A percentile compares a stretch with the other conserved stretches of the same genome.
These are phyloP conservation scores for Lactuca sativa DNA, from an alignment of 129 eudicot genomes.

Conservation along the genomic window DNA sequence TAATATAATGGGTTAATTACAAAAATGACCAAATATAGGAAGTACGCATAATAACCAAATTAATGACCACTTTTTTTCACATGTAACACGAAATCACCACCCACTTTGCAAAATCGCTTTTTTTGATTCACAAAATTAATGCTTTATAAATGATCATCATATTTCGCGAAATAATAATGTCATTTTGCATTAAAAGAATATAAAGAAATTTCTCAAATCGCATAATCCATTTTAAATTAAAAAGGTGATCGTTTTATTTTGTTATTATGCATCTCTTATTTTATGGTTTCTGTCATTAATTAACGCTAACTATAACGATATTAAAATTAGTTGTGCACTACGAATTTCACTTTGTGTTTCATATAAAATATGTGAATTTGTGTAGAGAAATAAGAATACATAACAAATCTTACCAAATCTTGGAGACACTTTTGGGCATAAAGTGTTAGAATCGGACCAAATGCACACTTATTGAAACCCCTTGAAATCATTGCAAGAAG, in stretches of 20 bases:
- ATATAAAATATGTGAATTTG: not conserved
- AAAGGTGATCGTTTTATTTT: not conserved
- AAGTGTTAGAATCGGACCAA: constrained; percentile 79
- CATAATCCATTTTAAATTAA: not conserved
- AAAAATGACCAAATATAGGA: not conserved
- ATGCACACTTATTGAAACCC: constrained; percentile 75
- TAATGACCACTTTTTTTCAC: not conserved
- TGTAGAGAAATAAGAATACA: not conserved
- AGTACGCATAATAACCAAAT: not conserved
- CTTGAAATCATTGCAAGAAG: constrained; percentile 86
- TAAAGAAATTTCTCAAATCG: not conserved
- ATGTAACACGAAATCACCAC: not conserved
- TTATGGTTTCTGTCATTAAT: no score
- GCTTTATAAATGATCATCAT: no score
- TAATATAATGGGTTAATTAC: not conserved
- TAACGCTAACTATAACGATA: not conserved
- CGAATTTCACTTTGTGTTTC: not conserved
- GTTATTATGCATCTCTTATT: not conserved
- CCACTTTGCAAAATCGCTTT: not conserved
- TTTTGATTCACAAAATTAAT: no score
- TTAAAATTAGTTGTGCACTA: not conserved
- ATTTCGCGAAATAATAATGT: no score
- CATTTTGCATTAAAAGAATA: no score
- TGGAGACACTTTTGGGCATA: constrained; percentile 81
- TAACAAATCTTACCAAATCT: constrained; percentile 71